phyloP scores from a whole-genome alignment of 2,329 filamentous ascomycete genomes.

The Aspergillus fumigatiaffinis region DNA sequence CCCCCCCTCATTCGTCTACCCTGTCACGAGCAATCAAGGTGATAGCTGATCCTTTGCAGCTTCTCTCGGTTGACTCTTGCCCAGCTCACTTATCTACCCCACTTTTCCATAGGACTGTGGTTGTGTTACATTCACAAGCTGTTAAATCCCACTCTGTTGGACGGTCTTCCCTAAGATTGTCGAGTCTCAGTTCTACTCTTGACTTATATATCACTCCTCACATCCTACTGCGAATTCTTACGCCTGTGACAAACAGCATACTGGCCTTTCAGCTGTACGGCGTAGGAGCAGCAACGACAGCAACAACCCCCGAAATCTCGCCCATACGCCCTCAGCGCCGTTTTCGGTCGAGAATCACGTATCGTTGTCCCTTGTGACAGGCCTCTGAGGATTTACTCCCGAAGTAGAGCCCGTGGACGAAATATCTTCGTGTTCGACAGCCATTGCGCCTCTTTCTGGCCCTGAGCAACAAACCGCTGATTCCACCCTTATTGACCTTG shows the following conservation, averaged over 20 bases:
- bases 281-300: conserved; percentile 2
- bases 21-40: not conserved
- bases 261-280: conserved; percentile 9
- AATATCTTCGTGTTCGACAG: not conserved
- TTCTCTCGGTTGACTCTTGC: not conserved
- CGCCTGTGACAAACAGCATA: conserved; percentile 7
- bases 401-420: not conserved
- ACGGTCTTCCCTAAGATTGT: not conserved
- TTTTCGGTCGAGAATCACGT: not conserved
- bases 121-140: not conserved
- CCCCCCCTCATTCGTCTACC: not conserved
- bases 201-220: conserved; percentile 12
- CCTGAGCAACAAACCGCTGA: not conserved
- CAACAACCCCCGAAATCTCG: not conserved
- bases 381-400: not conserved
- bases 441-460: conserved; percentile 6
- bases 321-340: not conserved
- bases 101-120: not conserved
- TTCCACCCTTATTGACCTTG: not conserved
- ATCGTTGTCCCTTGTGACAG: conserved; percentile 1
- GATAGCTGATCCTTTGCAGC: not conserved
- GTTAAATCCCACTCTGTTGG: not conserved
- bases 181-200: conserved; percentile 1
- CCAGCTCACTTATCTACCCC: not conserved
- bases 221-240: conserved; percentile 5